These are phyloP conservation scores for Cryptococcus sp. DNA, from an alignment of 1,284 basidiomycete genomes.

Conservation along the genomic window DNA sequence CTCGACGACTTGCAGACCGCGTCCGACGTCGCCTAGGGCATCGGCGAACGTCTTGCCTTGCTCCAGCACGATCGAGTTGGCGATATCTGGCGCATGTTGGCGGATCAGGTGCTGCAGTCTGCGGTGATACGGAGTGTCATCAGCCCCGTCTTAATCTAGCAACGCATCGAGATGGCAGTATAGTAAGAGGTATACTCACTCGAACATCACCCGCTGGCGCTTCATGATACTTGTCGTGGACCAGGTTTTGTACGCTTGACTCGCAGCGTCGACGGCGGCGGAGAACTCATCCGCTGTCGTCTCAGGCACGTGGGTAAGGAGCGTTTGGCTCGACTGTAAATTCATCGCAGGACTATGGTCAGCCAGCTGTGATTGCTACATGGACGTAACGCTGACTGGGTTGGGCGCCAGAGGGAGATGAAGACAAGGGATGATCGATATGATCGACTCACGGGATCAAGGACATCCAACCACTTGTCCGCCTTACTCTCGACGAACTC, in stretches of 20 bases:
- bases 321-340: conserved; percentile 80
- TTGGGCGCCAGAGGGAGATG: background rate
- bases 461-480: conserved; percentile 76
- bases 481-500: conserved; percentile 76
- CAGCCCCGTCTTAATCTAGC: background rate
- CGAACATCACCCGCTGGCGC: conserved; percentile 85
- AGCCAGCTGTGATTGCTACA: too few species aligned
- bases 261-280: conserved; percentile 79
- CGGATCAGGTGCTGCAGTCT: conserved; percentile 80
- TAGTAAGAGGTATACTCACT: conserved; percentile 59
- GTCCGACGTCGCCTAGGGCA: conserved; percentile 90
- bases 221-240: conserved; percentile 79
- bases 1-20: conserved; percentile 91
- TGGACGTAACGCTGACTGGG: background rate
- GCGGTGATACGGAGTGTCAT: background rate
- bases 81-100: conserved; percentile 64
- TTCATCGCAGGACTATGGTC: too few species aligned
- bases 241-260: conserved; percentile 89
- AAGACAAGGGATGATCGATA: too few species aligned
- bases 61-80: conserved; percentile 70
- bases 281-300: conserved; percentile 81
- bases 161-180: background rate
- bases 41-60: conserved; percentile 89
- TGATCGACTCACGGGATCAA: conserved; percentile 69
- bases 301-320: conserved; percentile 87